phyloP scores from a whole-genome alignment of 495 filamentous ascomycete species.

The Geoglossum glabrum region DNA sequence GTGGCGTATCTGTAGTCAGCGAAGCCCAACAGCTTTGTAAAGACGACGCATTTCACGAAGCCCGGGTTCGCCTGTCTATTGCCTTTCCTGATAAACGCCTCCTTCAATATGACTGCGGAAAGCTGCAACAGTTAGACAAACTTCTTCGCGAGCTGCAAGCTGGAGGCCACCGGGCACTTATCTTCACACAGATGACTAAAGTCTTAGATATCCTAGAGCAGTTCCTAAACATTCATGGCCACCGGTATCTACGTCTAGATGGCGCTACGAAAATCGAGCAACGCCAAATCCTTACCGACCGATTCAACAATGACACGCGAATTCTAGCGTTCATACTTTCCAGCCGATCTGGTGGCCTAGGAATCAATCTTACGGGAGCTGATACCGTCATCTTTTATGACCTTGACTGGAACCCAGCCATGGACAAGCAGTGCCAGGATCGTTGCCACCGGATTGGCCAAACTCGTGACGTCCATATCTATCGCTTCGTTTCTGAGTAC shows the following conservation, averaged over 20 bases:
- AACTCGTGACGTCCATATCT: slow-evolving; percentile 95
- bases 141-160: slow-evolving; percentile 75
- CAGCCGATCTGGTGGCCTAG: slow-evolving; percentile 81
- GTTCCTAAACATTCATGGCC: slow-evolving; percentile 93
- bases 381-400: slow-evolving; percentile 99
- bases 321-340: slow-evolving; percentile 93
- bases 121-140: slow-evolving; percentile 75
- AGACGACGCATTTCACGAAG: slow-evolving; percentile 75
- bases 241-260: slow-evolving; percentile 90
- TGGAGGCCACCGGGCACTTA: slow-evolving; percentile 78
- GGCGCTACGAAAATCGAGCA: slow-evolving; percentile 88
- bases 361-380: slow-evolving; percentile 90
- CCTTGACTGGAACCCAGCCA: slow-evolving; percentile 97
- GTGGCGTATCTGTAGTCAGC: slow-evolving; percentile 33
- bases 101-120: slow-evolving; percentile 94
- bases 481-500: slow-evolving; percentile 88
- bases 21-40: slow-evolving; percentile 17
- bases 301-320: slow-evolving; percentile 86
- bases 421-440: slow-evolving; percentile 99
- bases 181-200: slow-evolving; percentile 99
- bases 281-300: slow-evolving; percentile 83
- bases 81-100: slow-evolving; percentile 93
- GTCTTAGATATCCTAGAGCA: slow-evolving; percentile 94
- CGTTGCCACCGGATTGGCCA: slow-evolving; percentile 95
- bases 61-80: slow-evolving; percentile 78